Conservation (phyloP, 2,329 filamentous ascomycete genomes). For the Penicillium italicum region DNA sequence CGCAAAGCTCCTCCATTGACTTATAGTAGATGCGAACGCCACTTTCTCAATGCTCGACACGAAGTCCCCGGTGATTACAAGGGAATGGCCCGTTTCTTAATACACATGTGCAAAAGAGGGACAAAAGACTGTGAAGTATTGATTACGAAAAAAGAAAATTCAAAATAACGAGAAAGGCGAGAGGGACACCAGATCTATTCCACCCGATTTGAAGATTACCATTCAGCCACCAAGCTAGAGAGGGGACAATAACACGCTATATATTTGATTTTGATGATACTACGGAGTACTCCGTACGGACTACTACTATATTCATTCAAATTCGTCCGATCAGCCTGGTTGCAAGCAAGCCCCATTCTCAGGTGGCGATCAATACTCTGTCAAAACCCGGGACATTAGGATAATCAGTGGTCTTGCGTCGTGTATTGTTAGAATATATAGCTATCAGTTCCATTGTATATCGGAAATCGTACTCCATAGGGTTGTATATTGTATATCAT, state of each 20-base stretch:
- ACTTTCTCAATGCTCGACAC: not conserved
- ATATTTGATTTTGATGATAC: not conserved
- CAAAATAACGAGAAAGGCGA: not conserved
- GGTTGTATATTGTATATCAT: not conserved
- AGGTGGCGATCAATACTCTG: too few relatives aligned
- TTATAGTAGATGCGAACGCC: not conserved
- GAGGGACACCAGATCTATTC: not conserved
- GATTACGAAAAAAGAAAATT: not conserved
- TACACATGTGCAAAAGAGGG: not conserved
- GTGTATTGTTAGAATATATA: not conserved
- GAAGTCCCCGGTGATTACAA: not conserved
- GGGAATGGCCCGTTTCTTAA: slow-evolving; percentile 4
- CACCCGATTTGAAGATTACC: not conserved
- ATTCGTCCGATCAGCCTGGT: not conserved
- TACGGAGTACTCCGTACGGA: too few relatives aligned
- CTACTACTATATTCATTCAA: too few relatives aligned
- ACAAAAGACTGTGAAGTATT: not conserved
- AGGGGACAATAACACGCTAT: not conserved
- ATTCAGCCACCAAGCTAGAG: not conserved
- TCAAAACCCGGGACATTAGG: not conserved
- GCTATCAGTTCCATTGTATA: not conserved
- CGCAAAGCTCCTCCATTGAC: not conserved
- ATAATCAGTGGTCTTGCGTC: not conserved
- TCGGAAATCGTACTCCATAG: not conserved
- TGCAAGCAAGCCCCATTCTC: not conserved